Conservation (phyloP, 768 basidiomycete genomes). For the Podaxis mareebaensis region DNA sequence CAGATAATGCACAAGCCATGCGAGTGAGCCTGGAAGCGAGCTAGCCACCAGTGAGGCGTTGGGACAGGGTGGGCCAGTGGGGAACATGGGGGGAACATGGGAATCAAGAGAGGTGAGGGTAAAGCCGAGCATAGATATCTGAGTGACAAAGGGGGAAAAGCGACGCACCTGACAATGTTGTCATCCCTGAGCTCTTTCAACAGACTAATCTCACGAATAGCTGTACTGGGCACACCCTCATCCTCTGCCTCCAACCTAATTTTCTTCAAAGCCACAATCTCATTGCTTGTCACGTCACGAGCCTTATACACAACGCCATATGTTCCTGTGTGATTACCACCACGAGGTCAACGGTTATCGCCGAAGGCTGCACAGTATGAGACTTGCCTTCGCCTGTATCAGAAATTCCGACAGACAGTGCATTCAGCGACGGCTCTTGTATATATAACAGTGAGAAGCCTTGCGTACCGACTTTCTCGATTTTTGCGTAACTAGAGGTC, state of each 20-base stretch:
- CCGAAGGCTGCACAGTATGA: background rate
- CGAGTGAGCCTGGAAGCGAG: too few relatives aligned
- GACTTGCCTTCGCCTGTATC: constrained; percentile 44
- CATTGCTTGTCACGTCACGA: constrained; percentile 71
- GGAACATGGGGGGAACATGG: background rate
- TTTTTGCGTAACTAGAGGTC: constrained; percentile 81
- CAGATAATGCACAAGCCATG: background rate
- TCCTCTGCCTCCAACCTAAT: constrained; percentile 98
- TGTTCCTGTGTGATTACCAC: constrained; percentile 61
- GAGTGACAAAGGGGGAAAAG: background rate
- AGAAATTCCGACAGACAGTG: constrained; percentile 16
- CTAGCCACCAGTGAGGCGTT: too few relatives aligned
- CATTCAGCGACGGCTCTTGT: constrained; percentile 16
- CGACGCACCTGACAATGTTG: constrained; percentile 84
- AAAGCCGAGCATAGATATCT: background rate
- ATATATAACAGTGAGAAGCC: constrained; percentile 16
- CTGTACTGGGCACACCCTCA: constrained; percentile 97
- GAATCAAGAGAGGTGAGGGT: background rate
- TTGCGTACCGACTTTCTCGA: constrained; percentile 95
- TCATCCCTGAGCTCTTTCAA: constrained; percentile 96
- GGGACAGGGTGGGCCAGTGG: background rate
- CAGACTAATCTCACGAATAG: constrained; percentile 96
- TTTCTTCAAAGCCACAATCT: constrained; percentile 97
- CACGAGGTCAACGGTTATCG: background rate
- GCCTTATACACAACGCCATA: constrained; percentile 99